Evolutionary conservation across 768 basidiomycete species (phyloP).

Genomic region (Mrakia frigida): DNA sequence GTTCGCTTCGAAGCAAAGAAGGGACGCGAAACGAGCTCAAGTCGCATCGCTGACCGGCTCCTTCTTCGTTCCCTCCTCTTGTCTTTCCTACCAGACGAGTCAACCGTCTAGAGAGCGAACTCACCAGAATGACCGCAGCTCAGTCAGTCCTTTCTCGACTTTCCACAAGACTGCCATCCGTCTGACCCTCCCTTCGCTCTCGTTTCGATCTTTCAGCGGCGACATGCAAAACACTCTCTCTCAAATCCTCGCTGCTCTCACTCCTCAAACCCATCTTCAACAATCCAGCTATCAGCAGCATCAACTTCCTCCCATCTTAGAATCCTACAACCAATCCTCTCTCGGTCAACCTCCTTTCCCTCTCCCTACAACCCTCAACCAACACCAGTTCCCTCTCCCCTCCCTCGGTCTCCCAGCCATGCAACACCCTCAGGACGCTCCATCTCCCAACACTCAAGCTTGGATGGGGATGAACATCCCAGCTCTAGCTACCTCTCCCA

Average conservation of each 20-base stretch:
- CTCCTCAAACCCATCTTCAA: not conserved
- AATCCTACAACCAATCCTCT: not conserved
- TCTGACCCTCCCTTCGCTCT: no score
- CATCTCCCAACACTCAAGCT: not conserved
- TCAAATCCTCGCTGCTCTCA: not conserved
- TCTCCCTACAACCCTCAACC: constrained; percentile 3
- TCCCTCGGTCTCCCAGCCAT: not conserved
- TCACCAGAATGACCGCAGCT: not conserved
- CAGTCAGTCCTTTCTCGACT: constrained; percentile 12
- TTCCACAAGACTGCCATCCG: not conserved
- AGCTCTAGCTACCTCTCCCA: not conserved
- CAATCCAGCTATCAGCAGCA: not conserved
- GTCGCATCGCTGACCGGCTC: constrained; percentile 80
- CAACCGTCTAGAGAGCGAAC: constrained; percentile 11
- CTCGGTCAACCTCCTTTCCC: not conserved
- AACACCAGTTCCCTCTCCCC: not conserved
- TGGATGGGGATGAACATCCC: constrained; percentile 5
- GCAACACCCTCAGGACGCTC: not conserved
- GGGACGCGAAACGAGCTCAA: constrained; percentile 51
- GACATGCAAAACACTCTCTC: constrained; percentile 10
- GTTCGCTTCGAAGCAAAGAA: not conserved
- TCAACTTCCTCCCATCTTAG: not conserved
- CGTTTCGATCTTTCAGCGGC: not conserved
- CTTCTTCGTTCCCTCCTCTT: constrained; percentile 63
- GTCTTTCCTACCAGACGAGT: constrained; percentile 20